Evolutionary conservation across 2,329 filamentous ascomycete species (phyloP), one percentile per base, ranked within the genome.

Genomic region (Phaeosphaeriaceae sp.): DNA sequence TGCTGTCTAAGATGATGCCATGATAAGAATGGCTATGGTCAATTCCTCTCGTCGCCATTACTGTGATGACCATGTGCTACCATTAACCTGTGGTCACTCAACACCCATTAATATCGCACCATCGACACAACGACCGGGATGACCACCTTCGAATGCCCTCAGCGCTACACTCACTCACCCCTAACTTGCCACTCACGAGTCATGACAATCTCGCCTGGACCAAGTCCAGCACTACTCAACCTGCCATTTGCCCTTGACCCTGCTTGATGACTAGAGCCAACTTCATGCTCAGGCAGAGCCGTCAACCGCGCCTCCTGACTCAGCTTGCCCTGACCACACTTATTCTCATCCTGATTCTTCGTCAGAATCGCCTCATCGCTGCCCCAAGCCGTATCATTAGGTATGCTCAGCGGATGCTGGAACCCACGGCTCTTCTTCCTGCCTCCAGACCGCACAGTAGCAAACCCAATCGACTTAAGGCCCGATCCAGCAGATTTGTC

Each of bases 281-380:
- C 52, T 48, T 42, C 24, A 36, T 33, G 40, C n/a, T 27, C 47
- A 15, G 21, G 31, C 24, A 41, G 9, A 9, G 25, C 25, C 25
- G 25, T 27, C 25, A 27, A 27, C 25, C 25, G 5, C 25, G 25
- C 25, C 4, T 27, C 25, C 4, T 27, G 9, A 27, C 25, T 27
- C 25, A 5, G 25, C 25, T 5, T 5, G 5, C 25, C 25, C 25
- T 27, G 25, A 27, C 25, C 9, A 27, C 4, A 27, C 9, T 27
- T 27, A 27, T 41, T 41, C 5, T 11, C 36, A 15, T 25, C 48
- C 22, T 44, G 4, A 17, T 54, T 31, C 25, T 20, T 44, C 40
- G 31, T 50, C 17, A 56, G 49, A 40, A 60, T 59, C 1, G 49
- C 51, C 53, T 62, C 60, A 41, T 60, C 60, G 36, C 57, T 54